A percentile compares a stretch with the other conserved stretches of the same genome.
Evolutionary conservation across 176 grass and related monocot species (phyloP).

Genomic region (Panicum miliaceum): DNA sequence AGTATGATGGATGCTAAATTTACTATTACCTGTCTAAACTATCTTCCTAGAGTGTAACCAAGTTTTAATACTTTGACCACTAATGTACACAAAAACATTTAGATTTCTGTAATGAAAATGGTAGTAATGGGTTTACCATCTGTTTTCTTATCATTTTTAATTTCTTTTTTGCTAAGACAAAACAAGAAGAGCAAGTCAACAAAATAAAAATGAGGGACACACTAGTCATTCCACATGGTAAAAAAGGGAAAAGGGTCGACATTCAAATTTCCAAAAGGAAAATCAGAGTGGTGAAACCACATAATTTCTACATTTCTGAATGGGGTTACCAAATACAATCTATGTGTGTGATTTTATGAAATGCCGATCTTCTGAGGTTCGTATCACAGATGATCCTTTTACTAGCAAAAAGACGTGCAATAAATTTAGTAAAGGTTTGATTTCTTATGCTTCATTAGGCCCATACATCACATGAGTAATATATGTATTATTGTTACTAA

Average conservation of each 20-base stretch:
- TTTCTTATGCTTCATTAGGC: not conserved
- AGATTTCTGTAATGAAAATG: not conserved
- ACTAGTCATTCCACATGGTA: not conserved
- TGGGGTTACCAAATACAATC: not conserved
- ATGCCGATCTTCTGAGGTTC: not conserved
- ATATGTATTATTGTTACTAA: not conserved
- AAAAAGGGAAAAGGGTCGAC: not conserved
- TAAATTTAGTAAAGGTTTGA: not conserved
- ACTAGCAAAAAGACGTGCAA: constrained; percentile 7
- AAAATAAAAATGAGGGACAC: not conserved
- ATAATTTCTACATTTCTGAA: not conserved
- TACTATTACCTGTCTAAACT: not conserved
- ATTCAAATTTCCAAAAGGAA: not conserved
- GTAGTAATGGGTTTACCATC: not conserved
- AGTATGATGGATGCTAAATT: not conserved
- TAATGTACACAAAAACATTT: not conserved
- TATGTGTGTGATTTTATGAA: not conserved
- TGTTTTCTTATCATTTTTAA: not conserved
- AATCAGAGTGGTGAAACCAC: not conserved
- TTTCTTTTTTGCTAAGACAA: not conserved
- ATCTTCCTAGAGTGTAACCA: not conserved
- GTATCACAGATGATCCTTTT: not conserved
- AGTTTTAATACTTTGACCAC: not conserved
- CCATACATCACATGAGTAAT: constrained; percentile 26
- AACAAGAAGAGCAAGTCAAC: not conserved